These are phyloP conservation scores for Penicillium cosmopolitanum DNA, from an alignment of 495 filamentous ascomycete genomes.

Conservation along the genomic window DNA sequence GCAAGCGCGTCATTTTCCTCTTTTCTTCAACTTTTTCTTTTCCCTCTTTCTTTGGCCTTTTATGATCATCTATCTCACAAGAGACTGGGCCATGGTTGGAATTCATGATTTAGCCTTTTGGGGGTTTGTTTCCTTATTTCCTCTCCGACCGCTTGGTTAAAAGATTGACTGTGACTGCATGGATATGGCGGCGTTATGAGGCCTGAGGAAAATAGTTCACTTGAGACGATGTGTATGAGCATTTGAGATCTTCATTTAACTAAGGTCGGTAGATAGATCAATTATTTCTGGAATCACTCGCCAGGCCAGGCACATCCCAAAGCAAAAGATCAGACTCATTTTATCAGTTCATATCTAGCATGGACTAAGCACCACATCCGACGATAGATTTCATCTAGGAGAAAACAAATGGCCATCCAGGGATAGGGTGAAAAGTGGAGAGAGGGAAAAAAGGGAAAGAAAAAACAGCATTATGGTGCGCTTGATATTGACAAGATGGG, in stretches of 20 bases:
- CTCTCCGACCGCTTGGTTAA: not conserved
- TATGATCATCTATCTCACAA: not conserved
- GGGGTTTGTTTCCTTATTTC: not conserved
- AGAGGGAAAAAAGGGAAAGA: conserved; percentile 11
- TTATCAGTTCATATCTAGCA: conserved; percentile 8
- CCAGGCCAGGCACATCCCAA: not conserved
- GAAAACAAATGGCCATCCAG: conserved; percentile 27
- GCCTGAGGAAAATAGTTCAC: not conserved
- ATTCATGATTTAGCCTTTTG: not conserved
- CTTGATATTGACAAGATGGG: conserved; percentile 31
- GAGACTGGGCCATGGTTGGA: not conserved
- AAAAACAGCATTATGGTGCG: conserved; percentile 17
- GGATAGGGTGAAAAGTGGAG: conserved; percentile 1
- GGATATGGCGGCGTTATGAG: conserved; percentile 16
- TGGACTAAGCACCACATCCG: conserved; percentile 2
- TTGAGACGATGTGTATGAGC: conserved; percentile 13
- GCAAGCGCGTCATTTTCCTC: conserved; percentile 9
- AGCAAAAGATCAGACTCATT: no score
- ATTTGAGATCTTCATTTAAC: conserved; percentile 9
- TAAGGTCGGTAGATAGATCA: conserved; percentile 20
- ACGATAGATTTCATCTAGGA: conserved; percentile 7
- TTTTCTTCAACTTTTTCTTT: conserved; percentile 25
- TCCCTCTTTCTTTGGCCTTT: conserved; percentile 1
- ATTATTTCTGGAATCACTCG: conserved; percentile 7
- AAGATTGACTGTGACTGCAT: conserved; percentile 2